A percentile compares a stretch with the other conserved stretches of the same genome.
These are phyloP conservation scores for Penicillium paxilli DNA, from an alignment of 495 filamentous ascomycete genomes.

Conservation along the genomic window DNA sequence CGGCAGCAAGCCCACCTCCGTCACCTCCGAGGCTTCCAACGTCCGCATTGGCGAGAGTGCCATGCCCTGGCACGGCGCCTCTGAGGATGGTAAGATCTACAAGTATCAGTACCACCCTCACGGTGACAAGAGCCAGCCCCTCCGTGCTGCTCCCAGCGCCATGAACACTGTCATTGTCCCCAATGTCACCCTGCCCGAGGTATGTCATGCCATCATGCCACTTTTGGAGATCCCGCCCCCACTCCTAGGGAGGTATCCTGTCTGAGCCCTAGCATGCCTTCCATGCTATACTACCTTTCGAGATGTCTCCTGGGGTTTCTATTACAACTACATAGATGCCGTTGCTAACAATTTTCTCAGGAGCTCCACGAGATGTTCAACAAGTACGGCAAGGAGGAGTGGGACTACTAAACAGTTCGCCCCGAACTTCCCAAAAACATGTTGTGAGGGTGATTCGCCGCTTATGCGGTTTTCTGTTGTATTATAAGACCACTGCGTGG, in stretches of 20 bases:
- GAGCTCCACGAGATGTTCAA: constrained; percentile 92
- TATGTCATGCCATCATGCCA: constrained; percentile 47
- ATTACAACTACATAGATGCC: background rate
- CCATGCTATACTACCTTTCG: too few relatives aligned
- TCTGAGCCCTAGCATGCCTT: too few relatives aligned
- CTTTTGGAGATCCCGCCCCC: background rate
- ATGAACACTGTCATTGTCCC: constrained; percentile 92
- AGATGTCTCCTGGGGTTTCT: too few relatives aligned
- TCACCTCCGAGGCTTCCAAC: constrained; percentile 70
- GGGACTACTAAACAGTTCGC: constrained; percentile 40
- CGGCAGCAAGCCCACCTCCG: constrained; percentile 83
- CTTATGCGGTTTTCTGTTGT: constrained; percentile 68
- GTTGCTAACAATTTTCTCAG: constrained; percentile 42
- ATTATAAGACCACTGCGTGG: constrained; percentile 53
- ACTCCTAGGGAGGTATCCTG: too few relatives aligned
- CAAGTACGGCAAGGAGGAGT: constrained; percentile 95
- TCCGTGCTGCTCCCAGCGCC: constrained; percentile 89
- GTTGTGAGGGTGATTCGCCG: constrained; percentile 14
- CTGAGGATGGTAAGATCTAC: constrained; percentile 53
- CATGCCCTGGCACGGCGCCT: constrained; percentile 86
- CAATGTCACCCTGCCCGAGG: constrained; percentile 89
- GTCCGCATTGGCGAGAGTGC: constrained; percentile 70
- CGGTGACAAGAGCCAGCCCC: constrained; percentile 71
- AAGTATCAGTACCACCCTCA: constrained; percentile 95
- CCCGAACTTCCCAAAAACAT: constrained; percentile 16